Evolutionary conservation across 2,329 filamentous ascomycete species (phyloP).

Genomic region (Pseudophaeomoniella oleicola): DNA sequence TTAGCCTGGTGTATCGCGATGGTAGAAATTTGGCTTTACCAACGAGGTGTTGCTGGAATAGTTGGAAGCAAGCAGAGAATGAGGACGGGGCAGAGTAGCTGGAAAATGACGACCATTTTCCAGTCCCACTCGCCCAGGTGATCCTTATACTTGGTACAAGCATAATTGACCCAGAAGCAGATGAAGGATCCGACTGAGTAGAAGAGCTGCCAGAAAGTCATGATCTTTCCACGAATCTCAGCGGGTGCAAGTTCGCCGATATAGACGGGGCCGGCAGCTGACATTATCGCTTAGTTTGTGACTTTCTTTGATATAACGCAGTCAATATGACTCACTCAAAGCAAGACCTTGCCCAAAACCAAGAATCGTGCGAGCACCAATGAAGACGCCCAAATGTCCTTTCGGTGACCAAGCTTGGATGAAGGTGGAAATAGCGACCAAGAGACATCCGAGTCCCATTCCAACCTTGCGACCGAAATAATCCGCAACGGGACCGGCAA

Average conservation of each 20-base stretch:
- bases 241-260: conserved; percentile 53
- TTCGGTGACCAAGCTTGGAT: conserved; percentile 52
- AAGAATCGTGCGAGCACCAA: conserved; percentile 53
- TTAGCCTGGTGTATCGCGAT: too few species aligned
- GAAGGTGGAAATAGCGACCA: conserved; percentile 54
- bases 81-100: conserved; percentile 50
- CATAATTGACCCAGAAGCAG: conserved; percentile 53
- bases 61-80: conserved; percentile 50
- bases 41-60: conserved; percentile 54
- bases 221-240: conserved; percentile 51
- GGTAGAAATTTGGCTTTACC: conserved; percentile 26
- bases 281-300: too few species aligned
- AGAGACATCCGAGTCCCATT: conserved; percentile 49
- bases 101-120: conserved; percentile 60
- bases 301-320: too few species aligned
- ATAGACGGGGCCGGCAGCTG: conserved; percentile 53
- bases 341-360: conserved; percentile 58
- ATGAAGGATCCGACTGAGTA: conserved; percentile 53
- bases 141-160: conserved; percentile 39
- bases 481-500: conserved; percentile 51
- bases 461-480: conserved; percentile 47
- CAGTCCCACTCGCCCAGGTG: conserved; percentile 57
- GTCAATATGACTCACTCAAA: conserved; percentile 35
- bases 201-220: conserved; percentile 58
- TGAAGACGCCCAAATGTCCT: conserved; percentile 49